Evolutionary conservation across 345 rosid species (phyloP), one percentile per base, ranked within the genome.

Genomic region (Salix arbutifolia): DNA sequence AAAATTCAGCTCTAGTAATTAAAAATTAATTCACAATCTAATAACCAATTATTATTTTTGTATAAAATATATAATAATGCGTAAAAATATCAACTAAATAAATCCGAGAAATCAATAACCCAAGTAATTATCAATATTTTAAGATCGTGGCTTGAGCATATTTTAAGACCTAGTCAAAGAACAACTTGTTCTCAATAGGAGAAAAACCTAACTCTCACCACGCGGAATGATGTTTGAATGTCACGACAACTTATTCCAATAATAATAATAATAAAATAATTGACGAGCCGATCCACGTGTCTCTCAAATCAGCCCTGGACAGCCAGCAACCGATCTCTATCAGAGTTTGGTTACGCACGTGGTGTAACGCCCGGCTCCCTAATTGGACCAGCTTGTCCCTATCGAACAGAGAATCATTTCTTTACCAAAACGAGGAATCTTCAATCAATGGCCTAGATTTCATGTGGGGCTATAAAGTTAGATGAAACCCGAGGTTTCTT

Each of bases 311-410:
- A n/a, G 37, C 52, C 71, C 19, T 44, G 10, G 26, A 44, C 2
- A 1, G 25, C 9, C 16, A 62, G 16, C 58, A 38, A 69, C 76
- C 76, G 72, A 73, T 67, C 77, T 62, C 72, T 58, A 66, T 61
- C 70, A 72, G 50, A 65, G 69, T 38, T 72, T 62, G 69, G 73
- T 52, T 69, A 74, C 62, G 76, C 87, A 78, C 86, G 86, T 88
- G 91, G 62, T 50, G 48, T 66, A 77, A 46, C 78, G 71, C 70
- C 78, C 77, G 67, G 69, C 56, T 48, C 12, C n/a, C n/a, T 6
- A 16, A 76, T 79, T 35, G 79, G 81, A 50, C 56, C 79, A 76
- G 28, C 42, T 82, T 80, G 87, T 85, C 67, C 12, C 73, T 1
- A 6, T 19, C 4, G 6, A 19, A 18, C 19, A 44, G 50, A 44